These are phyloP conservation scores for Amauroascus niger DNA, from an alignment of 2,329 filamentous ascomycete genomes.

Conservation along the genomic window DNA sequence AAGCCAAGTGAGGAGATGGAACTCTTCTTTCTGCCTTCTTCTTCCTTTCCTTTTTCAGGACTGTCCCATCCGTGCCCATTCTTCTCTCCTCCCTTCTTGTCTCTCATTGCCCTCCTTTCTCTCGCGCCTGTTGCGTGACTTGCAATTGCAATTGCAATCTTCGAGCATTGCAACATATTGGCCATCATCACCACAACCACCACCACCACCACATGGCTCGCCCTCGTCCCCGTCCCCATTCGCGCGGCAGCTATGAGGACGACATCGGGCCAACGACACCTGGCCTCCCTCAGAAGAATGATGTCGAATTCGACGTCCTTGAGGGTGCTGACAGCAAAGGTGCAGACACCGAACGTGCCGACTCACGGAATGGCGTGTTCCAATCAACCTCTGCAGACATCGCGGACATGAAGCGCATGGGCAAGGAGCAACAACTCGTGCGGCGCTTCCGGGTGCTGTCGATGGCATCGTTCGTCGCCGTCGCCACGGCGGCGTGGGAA, in stretches of 20 bases:
- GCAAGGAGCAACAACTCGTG: constrained; percentile 16
- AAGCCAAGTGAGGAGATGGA: not conserved
- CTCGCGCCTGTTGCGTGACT: not conserved
- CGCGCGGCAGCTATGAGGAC: not conserved
- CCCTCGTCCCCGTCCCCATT: not conserved
- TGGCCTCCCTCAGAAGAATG: not conserved
- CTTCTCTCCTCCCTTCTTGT: not conserved
- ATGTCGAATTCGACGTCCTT: not conserved
- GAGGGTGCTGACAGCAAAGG: not conserved
- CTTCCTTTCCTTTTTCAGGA: not conserved
- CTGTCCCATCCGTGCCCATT: not conserved
- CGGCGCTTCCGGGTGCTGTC: constrained; percentile 15
- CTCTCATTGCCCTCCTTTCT: not conserved
- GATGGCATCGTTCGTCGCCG: constrained; percentile 14
- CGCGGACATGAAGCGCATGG: constrained; percentile 16
- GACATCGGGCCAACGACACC: not conserved
- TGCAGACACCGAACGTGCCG: constrained; percentile 3
- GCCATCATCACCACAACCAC: too few relatives aligned
- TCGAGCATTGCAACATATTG: not conserved
- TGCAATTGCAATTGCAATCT: not conserved
- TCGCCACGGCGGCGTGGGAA: constrained; percentile 14
- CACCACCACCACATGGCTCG: not conserved
- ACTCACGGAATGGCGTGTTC: constrained; percentile 2
- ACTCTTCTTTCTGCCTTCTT: not conserved
- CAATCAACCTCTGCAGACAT: constrained; percentile 12